Percentiles rank a stretch among this genome's conserved stretches.
These are phyloP conservation scores for Hyphodiscus sp. DNA, from an alignment of 2,329 filamentous ascomycete genomes.

Conservation along the genomic window DNA sequence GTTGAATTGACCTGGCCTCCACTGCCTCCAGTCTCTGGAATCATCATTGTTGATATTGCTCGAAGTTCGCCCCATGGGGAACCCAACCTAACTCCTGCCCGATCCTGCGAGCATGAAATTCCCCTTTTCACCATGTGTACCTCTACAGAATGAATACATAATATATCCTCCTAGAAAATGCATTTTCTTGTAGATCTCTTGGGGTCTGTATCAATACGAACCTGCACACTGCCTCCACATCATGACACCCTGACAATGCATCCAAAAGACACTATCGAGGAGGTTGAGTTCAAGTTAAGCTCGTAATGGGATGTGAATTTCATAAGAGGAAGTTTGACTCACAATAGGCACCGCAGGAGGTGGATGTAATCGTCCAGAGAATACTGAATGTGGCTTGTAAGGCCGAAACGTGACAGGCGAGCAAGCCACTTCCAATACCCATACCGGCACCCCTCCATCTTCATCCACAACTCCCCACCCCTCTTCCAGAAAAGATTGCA, in stretches of 20 bases:
- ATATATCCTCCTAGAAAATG: too few relatives aligned
- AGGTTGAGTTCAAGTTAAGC: not conserved
- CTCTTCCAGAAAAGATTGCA: too few relatives aligned
- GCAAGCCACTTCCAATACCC: not conserved
- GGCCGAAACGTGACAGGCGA: not conserved
- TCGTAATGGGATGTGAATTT: too few relatives aligned
- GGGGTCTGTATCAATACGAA: not conserved
- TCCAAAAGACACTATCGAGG: not conserved
- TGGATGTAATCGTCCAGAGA: not conserved
- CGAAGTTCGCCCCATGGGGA: too few relatives aligned
- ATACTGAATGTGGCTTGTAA: not conserved
- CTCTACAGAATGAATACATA: too few relatives aligned
- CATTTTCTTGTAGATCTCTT: not conserved
- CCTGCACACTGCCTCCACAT: not conserved
- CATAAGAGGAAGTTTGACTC: too few relatives aligned
- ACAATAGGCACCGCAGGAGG: not conserved
- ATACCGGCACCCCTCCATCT: not conserved
- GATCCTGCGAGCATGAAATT: too few relatives aligned
- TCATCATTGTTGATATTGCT: too few relatives aligned
- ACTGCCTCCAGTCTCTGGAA: too few relatives aligned
- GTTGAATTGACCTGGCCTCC: too few relatives aligned
- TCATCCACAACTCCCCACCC: not conserved
- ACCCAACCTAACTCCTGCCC: too few relatives aligned
- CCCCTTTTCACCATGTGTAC: too few relatives aligned
- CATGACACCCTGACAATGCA: not conserved